phyloP scores from a whole-genome alignment of 2,329 filamentous ascomycete species.

The Intubia oerlemansii region DNA sequence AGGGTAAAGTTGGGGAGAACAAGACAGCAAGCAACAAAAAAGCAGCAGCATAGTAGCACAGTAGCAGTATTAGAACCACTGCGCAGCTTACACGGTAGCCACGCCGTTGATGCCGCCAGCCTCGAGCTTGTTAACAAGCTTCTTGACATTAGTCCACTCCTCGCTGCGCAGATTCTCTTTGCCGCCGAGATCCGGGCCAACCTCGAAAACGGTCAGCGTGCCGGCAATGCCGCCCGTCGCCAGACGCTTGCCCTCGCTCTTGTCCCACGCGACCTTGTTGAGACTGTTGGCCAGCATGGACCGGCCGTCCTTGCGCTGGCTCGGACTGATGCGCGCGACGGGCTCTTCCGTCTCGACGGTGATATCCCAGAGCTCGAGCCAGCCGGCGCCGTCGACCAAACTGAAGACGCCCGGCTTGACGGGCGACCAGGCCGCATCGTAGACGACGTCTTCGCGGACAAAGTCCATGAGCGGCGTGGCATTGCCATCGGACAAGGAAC shows the following conservation, averaged over 20 bases:
- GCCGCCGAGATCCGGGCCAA: constrained; percentile 63
- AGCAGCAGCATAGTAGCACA: too few relatives aligned
- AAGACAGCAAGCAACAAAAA: too few relatives aligned
- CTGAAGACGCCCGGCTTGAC: constrained; percentile 88
- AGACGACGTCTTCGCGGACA: constrained; percentile 85
- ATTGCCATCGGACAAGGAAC: constrained; percentile 20
- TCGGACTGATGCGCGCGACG: constrained; percentile 58
- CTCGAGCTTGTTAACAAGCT: constrained; percentile 60
- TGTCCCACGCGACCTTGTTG: constrained; percentile 91
- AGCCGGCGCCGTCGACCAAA: constrained; percentile 80
- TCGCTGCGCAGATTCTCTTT: constrained; percentile 65
- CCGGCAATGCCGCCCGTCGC: constrained; percentile 88
- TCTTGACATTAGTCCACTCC: constrained; percentile 88
- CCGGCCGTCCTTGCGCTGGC: constrained; percentile 38
- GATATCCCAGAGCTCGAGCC: constrained; percentile 87
- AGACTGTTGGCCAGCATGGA: constrained; percentile 64
- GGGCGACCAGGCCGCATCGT: constrained; percentile 89
- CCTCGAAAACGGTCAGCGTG: constrained; percentile 80
- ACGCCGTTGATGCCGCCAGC: constrained; percentile 25
- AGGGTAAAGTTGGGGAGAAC: too few relatives aligned
- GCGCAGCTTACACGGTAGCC: constrained; percentile 2
- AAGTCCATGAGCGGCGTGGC: constrained; percentile 72
- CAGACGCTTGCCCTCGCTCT: constrained; percentile 64
- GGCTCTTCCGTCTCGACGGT: constrained; percentile 85
- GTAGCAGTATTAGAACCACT: too few relatives aligned